Evolutionary conservation across 2,329 filamentous ascomycete species (phyloP).

Genomic region (Geosmithia morbida): DNA sequence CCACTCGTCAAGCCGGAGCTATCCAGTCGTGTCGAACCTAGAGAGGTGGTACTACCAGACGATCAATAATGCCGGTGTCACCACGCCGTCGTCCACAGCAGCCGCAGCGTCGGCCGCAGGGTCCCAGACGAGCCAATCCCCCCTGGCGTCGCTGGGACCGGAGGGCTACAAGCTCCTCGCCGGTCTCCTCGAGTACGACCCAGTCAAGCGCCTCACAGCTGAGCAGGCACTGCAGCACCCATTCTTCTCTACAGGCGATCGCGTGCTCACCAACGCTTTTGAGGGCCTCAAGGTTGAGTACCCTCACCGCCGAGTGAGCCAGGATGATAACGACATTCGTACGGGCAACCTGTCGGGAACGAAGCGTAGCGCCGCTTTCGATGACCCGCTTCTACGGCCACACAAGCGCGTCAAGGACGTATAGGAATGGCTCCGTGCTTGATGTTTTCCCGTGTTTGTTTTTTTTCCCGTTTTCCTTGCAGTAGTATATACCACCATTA

Average conservation of each 20-base stretch:
- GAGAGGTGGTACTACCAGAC: constrained; percentile 72
- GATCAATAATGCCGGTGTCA: constrained; percentile 40
- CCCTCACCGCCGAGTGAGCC: constrained; percentile 75
- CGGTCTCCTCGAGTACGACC: constrained; percentile 83
- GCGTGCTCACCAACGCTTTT: constrained; percentile 73
- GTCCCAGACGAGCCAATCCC: constrained; percentile 9
- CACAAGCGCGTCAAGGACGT: constrained; percentile 47
- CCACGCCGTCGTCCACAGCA: constrained; percentile 17
- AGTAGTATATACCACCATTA: neutral
- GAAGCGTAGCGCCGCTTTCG: constrained; percentile 65
- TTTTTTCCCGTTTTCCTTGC: neutral
- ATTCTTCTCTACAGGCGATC: constrained; percentile 68
- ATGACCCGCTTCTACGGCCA: constrained; percentile 57
- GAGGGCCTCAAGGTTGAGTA: constrained; percentile 82
- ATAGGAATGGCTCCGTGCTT: neutral
- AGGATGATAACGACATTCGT: constrained; percentile 94
- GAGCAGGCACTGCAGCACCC: constrained; percentile 78
- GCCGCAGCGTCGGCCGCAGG: constrained; percentile 2
- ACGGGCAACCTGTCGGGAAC: constrained; percentile 75
- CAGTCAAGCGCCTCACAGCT: constrained; percentile 74
- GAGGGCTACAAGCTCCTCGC: constrained; percentile 76
- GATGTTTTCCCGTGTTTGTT: neutral
- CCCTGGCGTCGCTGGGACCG: constrained; percentile 47
- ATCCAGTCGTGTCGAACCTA: constrained; percentile 33
- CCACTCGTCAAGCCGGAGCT: constrained; percentile 15